Evolutionary conservation across 192 early-diverging fungal genomes (phyloP).

Genomic region (Pilobolus umbonatus): DNA sequence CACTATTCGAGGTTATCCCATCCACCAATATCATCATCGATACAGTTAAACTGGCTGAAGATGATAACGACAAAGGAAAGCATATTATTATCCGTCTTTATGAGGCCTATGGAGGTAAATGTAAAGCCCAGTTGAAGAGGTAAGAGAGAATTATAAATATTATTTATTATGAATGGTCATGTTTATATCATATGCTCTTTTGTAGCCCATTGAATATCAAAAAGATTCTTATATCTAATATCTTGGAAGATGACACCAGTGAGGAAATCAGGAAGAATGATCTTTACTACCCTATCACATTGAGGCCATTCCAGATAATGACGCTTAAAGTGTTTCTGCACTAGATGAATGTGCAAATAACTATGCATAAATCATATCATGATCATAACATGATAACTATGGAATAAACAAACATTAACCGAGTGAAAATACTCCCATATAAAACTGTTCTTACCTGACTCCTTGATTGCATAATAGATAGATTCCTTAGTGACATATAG

Average conservation of each 20-base stretch:
- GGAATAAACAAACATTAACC: too few relatives aligned
- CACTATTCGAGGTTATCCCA: conserved; percentile 35
- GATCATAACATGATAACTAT: too few relatives aligned
- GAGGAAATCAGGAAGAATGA: too few relatives aligned
- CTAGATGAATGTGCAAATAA: too few relatives aligned
- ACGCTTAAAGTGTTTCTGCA: conserved; percentile 58
- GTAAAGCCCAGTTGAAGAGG: conserved; percentile 47
- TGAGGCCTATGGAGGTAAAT: conserved; percentile 88
- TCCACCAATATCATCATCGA: conserved; percentile 80
- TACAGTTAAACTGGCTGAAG: conserved; percentile 87
- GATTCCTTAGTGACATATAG: too few relatives aligned
- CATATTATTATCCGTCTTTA: conserved; percentile 78
- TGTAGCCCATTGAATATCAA: conserved; percentile 47
- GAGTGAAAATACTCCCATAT: too few relatives aligned
- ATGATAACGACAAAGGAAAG: conserved; percentile 38
- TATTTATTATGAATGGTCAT: background rate
- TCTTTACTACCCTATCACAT: conserved; percentile 35
- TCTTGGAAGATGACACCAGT: conserved; percentile 73
- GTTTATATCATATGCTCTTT: background rate
- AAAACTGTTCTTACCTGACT: too few relatives aligned
- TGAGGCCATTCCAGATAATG: conserved; percentile 66
- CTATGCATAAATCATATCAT: too few relatives aligned
- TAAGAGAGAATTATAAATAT: conserved; percentile 11
- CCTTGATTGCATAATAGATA: too few relatives aligned
- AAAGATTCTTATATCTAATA: conserved; percentile 59